These are phyloP conservation scores for Fistulifera solaris DNA, from an alignment of 108 stramenopile genomes.

Conservation along the genomic window DNA sequence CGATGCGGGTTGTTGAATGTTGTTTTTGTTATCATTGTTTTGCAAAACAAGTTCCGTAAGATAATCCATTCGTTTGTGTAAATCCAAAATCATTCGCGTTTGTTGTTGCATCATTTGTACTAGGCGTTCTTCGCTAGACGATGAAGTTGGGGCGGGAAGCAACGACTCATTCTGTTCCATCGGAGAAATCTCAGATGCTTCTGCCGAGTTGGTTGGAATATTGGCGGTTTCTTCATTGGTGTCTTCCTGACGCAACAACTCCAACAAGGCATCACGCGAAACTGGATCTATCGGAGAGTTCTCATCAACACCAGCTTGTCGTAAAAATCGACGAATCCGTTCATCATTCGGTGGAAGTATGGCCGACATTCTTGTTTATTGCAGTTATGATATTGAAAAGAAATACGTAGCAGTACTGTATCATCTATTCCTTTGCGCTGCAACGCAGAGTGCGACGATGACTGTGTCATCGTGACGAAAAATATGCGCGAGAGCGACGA, in stretches of 20 bases:
- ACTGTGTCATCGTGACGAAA: too few species aligned
- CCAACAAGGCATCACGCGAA: neutral
- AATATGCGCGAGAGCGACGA: too few species aligned
- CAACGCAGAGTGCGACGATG: too few species aligned
- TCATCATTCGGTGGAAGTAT: neutral
- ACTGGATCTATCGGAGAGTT: neutral
- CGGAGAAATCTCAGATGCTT: too few species aligned
- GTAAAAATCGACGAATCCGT: neutral
- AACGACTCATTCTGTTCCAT: too few species aligned
- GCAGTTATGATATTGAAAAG: too few species aligned
- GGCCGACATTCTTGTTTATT: too few species aligned
- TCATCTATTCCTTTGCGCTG: too few species aligned
- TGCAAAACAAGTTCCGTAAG: constrained; percentile 13
- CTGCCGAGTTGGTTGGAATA: too few species aligned
- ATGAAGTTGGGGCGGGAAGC: too few species aligned
- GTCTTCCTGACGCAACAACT: neutral
- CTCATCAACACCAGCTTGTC: neutral
- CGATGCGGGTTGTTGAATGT: neutral
- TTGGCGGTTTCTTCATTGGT: neutral
- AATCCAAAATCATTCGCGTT: constrained; percentile 18
- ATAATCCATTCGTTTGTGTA: constrained; percentile 25
- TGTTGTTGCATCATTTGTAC: constrained; percentile 23
- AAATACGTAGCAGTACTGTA: too few species aligned
- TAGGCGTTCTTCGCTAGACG: constrained; percentile 1
- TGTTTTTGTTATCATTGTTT: neutral